A percentile compares a stretch with the other conserved stretches of the same genome.
Conservation (phyloP, 2,329 filamentous ascomycete genomes). For the Penicillium sp. region DNA sequence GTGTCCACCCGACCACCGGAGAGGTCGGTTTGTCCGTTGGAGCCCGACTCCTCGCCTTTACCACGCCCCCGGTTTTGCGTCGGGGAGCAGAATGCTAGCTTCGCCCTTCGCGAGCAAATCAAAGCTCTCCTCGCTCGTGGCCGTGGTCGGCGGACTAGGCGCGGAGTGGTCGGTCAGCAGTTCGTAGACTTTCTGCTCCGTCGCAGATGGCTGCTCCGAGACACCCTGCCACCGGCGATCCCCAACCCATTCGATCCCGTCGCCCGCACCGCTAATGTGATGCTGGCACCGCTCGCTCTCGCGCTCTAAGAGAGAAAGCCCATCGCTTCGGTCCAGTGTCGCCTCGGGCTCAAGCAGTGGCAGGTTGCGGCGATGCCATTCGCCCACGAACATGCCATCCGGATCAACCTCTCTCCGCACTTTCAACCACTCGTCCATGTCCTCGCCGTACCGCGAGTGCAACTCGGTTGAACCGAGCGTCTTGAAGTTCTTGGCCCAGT, state of each 20-base stretch:
- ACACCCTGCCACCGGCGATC: constrained; percentile 31
- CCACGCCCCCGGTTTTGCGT: constrained; percentile 10
- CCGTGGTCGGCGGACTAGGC: constrained; percentile 41
- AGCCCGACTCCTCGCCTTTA: constrained; percentile 7
- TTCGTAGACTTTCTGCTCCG: constrained; percentile 12
- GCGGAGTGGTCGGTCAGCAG: constrained; percentile 13
- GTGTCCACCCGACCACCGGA: no score
- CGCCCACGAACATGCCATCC: constrained; percentile 81
- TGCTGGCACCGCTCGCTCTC: constrained; percentile 36
- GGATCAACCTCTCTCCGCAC: constrained; percentile 71
- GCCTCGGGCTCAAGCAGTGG: constrained; percentile 35
- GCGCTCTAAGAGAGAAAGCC: constrained; percentile 45
- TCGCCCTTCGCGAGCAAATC: constrained; percentile 46
- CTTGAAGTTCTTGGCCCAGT: constrained; percentile 91
- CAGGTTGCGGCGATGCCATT: constrained; percentile 78
- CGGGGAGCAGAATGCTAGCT: constrained; percentile 41
- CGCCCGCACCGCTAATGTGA: constrained; percentile 32
- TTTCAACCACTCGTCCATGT: constrained; percentile 64
- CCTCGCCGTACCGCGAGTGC: constrained; percentile 64
- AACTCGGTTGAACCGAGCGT: constrained; percentile 58
- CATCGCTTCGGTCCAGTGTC: constrained; percentile 13
- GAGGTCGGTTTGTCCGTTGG: constrained; percentile 6
- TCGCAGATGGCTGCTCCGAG: constrained; percentile 2
- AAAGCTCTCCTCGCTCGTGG: constrained; percentile 49
- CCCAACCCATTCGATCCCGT: constrained; percentile 45